Base-by-base conservation (phyloP, 2,329 filamentous ascomycete species). In the Penicillium sp. region DNA sequence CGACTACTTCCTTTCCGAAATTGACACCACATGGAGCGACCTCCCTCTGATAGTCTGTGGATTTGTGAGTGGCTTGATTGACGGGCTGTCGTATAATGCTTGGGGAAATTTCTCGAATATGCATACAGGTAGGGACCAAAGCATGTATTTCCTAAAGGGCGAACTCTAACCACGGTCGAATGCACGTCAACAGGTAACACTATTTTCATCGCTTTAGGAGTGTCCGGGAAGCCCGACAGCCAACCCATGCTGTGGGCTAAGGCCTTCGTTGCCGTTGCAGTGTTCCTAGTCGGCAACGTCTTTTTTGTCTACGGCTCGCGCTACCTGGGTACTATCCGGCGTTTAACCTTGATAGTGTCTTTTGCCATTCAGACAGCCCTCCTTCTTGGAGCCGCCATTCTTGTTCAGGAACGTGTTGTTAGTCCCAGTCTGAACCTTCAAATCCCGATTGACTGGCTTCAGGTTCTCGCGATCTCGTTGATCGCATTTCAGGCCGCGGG, bases 401-500 rank as follows among this genome's bases (percentile, higher is more conserved):
- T 72, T 6, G 61, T 69, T 4, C 54, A 65, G 13, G 49, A 48
- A 3, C 55, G 61, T n/a, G 44, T 66, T 3, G 61, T 70, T 17
- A 62, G 59, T 2, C 42, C 46, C 13, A 40, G 47, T 15, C 32
- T 46, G 7, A 47, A 58, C 15, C 33, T 10, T 10, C 23, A 34
- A 3, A 32, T 41, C 18, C 47, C 55, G n/a, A 52, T 59, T 29
- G 46, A 57, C n/a, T 63, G 60, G 62, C 46, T 58, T 26, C 59
- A 64, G 46, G 46, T 68, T n/a, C 42, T 68, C 4, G 63, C 69
- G 3, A 63, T 72, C 23, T 50, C 61, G 7, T 45, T 72, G 0
- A 59, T 72, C 3, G 60, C 67, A 13, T 70, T 72, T 46, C 66
- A 71, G 53, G 60, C 67, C 4, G 66, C 64, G 0, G 70, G 70